A percentile compares a stretch with the other conserved stretches of the same genome.
Conservation (phyloP, 495 filamentous ascomycete species). For the Penicillium goetzii region DNA sequence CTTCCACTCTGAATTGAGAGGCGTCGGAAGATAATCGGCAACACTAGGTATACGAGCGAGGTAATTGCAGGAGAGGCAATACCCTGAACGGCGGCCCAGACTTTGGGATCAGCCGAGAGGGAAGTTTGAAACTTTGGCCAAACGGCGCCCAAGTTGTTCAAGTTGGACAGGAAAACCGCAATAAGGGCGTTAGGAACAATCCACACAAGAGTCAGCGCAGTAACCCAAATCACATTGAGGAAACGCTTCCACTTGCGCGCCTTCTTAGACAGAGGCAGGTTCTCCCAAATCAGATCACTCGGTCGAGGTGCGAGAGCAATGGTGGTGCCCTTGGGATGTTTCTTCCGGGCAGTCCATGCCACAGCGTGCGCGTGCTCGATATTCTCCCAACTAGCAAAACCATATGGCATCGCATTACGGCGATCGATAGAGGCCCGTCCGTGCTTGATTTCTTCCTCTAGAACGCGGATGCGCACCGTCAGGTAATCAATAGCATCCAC, state of each 20-base stretch:
- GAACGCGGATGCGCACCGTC: constrained; percentile 76
- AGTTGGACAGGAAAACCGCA: constrained; percentile 86
- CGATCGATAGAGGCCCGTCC: constrained; percentile 81
- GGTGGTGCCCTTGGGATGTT: constrained; percentile 78
- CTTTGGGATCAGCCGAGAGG: constrained; percentile 59
- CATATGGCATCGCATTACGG: constrained; percentile 84
- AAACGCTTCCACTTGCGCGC: constrained; percentile 71
- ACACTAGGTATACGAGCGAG: constrained; percentile 83
- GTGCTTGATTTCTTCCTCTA: constrained; percentile 84
- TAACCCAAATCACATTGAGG: constrained; percentile 81
- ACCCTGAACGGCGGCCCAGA: constrained; percentile 92
- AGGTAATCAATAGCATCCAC: constrained; percentile 95
- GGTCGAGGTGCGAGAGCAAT: constrained; percentile 81
- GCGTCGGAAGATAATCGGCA: constrained; percentile 89
- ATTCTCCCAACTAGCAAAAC: constrained; percentile 89
- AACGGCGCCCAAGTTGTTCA: constrained; percentile 75
- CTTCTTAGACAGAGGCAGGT: constrained; percentile 70
- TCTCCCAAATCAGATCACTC: constrained; percentile 95
- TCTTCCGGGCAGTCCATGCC: constrained; percentile 77
- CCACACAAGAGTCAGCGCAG: constrained; percentile 81
- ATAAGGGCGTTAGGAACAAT: constrained; percentile 95
- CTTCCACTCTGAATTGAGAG: constrained; percentile 80
- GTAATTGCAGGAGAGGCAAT: constrained; percentile 89
- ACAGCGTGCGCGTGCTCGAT: constrained; percentile 88
- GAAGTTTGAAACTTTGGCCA: constrained; percentile 76